Conservation (phyloP, 495 filamentous ascomycete species). For the Annulohypoxylon maeteangense region DNA sequence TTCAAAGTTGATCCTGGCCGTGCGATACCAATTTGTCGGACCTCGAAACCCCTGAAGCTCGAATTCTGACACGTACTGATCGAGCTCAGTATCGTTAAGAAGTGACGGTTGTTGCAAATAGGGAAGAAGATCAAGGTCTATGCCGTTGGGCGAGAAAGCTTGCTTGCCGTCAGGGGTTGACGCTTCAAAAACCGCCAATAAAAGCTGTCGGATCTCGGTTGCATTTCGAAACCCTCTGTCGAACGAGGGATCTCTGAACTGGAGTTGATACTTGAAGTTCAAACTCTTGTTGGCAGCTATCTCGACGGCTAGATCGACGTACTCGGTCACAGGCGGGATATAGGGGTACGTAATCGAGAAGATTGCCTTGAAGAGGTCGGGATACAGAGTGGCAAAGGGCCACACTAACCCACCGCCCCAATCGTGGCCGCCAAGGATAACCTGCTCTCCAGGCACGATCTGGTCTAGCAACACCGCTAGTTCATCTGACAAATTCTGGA, state of each 20-base stretch:
- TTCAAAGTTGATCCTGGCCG: conserved; percentile 69
- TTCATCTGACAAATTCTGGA: conserved; percentile 75
- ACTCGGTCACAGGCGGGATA: conserved; percentile 5
- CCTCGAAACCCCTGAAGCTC: conserved; percentile 71
- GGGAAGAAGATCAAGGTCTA: conserved; percentile 8
- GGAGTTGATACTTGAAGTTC: conserved; percentile 21
- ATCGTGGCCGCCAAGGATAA: conserved; percentile 80
- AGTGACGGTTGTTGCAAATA: conserved; percentile 47
- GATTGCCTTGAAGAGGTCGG: conserved; percentile 68
- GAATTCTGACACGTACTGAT: conserved; percentile 73
- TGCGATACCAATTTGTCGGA: conserved; percentile 79
- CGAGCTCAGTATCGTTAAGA: conserved; percentile 70
- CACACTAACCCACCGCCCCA: conserved; percentile 71
- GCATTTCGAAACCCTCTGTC: conserved; percentile 7
- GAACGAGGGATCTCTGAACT: conserved; percentile 5
- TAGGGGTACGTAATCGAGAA: conserved; percentile 18
- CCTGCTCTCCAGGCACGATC: conserved; percentile 29
- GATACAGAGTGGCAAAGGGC: conserved; percentile 76
- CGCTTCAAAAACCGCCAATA: background rate
- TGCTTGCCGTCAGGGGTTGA: conserved; percentile 3
- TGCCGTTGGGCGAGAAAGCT: conserved; percentile 3
- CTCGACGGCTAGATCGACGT: conserved; percentile 22
- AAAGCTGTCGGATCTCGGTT: conserved; percentile 11
- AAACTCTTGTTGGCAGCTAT: conserved; percentile 8
- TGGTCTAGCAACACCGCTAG: conserved; percentile 61